phyloP scores from a whole-genome alignment of 768 basidiomycete species.

The Termitomyces sp. region DNA sequence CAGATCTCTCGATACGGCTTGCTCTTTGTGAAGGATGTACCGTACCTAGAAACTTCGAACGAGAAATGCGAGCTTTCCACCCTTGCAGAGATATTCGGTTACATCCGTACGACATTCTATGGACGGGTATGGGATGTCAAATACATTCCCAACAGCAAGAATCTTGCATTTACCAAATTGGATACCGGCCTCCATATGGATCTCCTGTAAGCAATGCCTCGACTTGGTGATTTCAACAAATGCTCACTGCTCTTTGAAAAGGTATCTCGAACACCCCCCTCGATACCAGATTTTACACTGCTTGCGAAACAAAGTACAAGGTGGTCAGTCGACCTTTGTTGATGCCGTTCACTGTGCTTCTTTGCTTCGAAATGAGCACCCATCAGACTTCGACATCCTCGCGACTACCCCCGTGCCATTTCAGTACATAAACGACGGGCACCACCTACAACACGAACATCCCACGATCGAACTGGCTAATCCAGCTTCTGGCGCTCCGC shows the following conservation, averaged over 20 bases:
- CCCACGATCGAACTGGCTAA: conserved; percentile 79
- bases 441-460: conserved; percentile 73
- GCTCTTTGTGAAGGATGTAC: conserved; percentile 66
- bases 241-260: too few relatives aligned
- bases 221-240: too few relatives aligned
- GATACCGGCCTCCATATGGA: conserved; percentile 90
- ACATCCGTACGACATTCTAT: conserved; percentile 85
- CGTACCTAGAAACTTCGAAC: conserved; percentile 54
- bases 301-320: conserved; percentile 74
- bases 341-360: conserved; percentile 69
- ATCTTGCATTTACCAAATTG: conserved; percentile 93
- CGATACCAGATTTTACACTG: conserved; percentile 92
- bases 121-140: conserved; percentile 86
- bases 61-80: conserved; percentile 58
- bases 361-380: conserved; percentile 38
- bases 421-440: conserved; percentile 87
- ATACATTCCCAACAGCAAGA: conserved; percentile 65
- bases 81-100: conserved; percentile 67
- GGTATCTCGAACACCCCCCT: conserved; percentile 89
- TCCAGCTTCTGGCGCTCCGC: too few relatives aligned
- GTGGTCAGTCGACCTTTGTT: conserved; percentile 83
- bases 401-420: conserved; percentile 63
- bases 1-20: conserved; percentile 73
- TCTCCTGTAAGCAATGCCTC: conserved; percentile 74
- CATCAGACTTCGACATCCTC: conserved; percentile 54